A percentile compares a stretch with the other conserved stretches of the same genome.
These are phyloP conservation scores for Chaetomiaceae sp. DNA, from an alignment of 2,329 filamentous ascomycete species.

Conservation along the genomic window DNA sequence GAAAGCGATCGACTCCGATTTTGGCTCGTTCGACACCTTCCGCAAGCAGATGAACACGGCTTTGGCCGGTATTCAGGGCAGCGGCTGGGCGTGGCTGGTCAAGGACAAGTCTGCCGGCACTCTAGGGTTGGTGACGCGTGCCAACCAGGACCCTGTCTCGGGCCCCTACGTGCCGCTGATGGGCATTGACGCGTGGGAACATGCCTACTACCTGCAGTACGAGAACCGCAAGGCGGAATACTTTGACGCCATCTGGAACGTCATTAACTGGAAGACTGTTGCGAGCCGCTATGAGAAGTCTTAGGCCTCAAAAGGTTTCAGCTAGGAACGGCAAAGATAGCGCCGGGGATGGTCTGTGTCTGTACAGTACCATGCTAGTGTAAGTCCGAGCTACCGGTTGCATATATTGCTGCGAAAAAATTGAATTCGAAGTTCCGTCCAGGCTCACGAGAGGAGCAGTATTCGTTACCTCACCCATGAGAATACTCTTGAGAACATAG, in stretches of 20 bases:
- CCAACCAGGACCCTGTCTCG: conserved; percentile 86
- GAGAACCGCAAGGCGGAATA: conserved; percentile 97
- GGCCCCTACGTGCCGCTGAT: conserved; percentile 78
- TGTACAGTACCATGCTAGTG: background rate
- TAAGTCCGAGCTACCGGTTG: background rate
- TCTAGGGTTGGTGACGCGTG: conserved; percentile 63
- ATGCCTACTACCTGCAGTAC: conserved; percentile 94
- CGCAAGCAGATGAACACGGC: conserved; percentile 63
- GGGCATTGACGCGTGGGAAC: conserved; percentile 93
- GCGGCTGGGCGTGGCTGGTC: conserved; percentile 87
- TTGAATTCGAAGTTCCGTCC: too few relatives aligned
- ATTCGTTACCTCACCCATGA: too few relatives aligned
- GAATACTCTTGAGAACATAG: too few relatives aligned
- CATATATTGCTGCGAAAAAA: too few relatives aligned
- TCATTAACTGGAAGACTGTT: conserved; percentile 92
- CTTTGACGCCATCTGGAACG: conserved; percentile 90
- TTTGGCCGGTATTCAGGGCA: conserved; percentile 74
- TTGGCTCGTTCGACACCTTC: conserved; percentile 62
- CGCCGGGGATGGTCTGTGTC: background rate
- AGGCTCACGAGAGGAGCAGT: too few relatives aligned
- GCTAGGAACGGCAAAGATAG: too few relatives aligned
- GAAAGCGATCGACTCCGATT: conserved; percentile 60
- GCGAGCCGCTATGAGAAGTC: conserved; percentile 65
- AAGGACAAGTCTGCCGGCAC: conserved; percentile 61
- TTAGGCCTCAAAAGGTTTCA: background rate